Conservation (phyloP, 129 eudicot species). For the Ambrosia trifida region DNA sequence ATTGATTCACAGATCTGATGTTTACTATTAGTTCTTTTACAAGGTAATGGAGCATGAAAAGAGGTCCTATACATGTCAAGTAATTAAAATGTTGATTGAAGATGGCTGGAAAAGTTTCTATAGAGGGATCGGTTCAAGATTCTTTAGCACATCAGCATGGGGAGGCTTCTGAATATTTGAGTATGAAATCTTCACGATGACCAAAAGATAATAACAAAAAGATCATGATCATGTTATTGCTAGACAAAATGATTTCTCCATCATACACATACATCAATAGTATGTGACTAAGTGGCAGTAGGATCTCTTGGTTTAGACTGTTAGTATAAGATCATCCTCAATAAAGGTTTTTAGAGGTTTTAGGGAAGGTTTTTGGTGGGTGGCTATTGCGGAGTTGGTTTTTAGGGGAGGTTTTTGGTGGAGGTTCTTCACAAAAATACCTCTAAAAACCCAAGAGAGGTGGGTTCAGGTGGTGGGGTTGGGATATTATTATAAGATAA, state of each 20-base stretch:
- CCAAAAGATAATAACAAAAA: not conserved
- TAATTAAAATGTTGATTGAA: slow-evolving; percentile 64
- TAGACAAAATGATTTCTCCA: no score
- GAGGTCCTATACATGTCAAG: slow-evolving; percentile 66
- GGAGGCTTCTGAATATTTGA: slow-evolving; percentile 93
- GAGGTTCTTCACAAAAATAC: no score
- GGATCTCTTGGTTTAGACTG: slow-evolving; percentile 32
- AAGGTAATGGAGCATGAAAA: slow-evolving; percentile 81
- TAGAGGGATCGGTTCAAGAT: slow-evolving; percentile 93
- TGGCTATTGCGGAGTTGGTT: no score
- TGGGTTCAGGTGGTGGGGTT: no score
- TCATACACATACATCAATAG: slow-evolving; percentile 33
- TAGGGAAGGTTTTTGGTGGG: no score
- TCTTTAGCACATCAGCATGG: slow-evolving; percentile 98
- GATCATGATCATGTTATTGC: no score
- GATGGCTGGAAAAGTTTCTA: slow-evolving; percentile 91
- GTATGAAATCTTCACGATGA: slow-evolving; percentile 42
- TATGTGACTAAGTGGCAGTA: slow-evolving; percentile 25
- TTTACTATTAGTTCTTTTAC: slow-evolving; percentile 3
- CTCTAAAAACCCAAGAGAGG: no score
- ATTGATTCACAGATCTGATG: not conserved
- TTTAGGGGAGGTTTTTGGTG: no score
- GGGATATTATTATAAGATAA: no score
- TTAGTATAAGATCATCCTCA: no score
- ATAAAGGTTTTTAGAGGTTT: no score